A percentile compares a stretch with the other conserved stretches of the same genome.
Conservation (phyloP, 805 yeast species). For the Vanderwaltozyma polyspora region DNA sequence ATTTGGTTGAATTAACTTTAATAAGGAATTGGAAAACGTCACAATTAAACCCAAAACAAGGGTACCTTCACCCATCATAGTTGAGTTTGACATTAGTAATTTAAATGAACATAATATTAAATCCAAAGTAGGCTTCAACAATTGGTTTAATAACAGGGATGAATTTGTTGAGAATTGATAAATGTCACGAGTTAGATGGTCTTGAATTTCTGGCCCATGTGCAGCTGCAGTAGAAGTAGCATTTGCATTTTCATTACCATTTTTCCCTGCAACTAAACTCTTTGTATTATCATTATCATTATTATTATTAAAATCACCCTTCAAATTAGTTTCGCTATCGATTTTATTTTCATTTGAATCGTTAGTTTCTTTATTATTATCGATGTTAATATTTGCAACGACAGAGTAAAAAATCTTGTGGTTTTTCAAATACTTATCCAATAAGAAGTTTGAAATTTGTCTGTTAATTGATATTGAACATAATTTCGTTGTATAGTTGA, state of each 20-base stretch:
- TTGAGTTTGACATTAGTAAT: conserved; percentile 39
- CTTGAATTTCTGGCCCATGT: conserved; percentile 16
- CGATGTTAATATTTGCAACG: conserved; percentile 6
- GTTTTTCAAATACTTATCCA: conserved; percentile 63
- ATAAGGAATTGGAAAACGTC: conserved; percentile 62
- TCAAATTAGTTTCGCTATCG: not conserved
- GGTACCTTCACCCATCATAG: conserved; percentile 57
- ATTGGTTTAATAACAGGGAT: conserved; percentile 67
- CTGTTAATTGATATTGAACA: conserved; percentile 49
- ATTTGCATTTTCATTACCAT: not conserved
- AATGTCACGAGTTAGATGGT: conserved; percentile 57
- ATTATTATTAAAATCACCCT: not conserved
- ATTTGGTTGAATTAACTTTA: conserved; percentile 77
- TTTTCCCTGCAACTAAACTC: no score
- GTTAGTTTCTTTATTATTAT: not conserved
- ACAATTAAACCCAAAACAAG: conserved; percentile 69
- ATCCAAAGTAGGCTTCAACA: conserved; percentile 75
- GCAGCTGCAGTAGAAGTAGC: not conserved
- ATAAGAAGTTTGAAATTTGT: conserved; percentile 51
- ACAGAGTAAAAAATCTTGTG: conserved; percentile 23
- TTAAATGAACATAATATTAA: conserved; percentile 71
- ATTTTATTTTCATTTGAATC: not conserved
- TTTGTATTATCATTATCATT: conserved; percentile 1
- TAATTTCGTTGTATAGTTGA: conserved; percentile 48
- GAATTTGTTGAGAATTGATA: conserved; percentile 61